phyloP scores from a whole-genome alignment of 1,139 yeast genomes.

The Yamadazyma blattariae region DNA sequence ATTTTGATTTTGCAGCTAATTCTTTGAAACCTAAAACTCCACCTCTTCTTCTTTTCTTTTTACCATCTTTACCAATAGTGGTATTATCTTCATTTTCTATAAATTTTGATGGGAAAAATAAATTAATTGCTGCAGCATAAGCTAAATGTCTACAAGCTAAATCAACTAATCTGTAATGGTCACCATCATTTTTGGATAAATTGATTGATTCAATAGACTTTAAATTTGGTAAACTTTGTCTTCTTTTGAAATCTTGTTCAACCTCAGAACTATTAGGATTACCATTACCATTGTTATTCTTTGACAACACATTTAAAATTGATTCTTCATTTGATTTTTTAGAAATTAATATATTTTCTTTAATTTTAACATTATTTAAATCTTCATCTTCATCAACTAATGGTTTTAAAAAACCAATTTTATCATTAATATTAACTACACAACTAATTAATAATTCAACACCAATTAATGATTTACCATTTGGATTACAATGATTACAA shows the following conservation, averaged over 20 bases:
- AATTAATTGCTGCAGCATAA: conserved; percentile 67
- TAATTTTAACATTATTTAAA: conserved; percentile 33
- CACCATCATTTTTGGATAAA: conserved; percentile 57
- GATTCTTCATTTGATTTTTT: conserved; percentile 28
- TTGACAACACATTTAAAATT: conserved; percentile 22
- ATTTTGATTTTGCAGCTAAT: conserved; percentile 77
- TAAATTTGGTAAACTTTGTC: conserved; percentile 27
- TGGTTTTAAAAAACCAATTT: conserved; percentile 58
- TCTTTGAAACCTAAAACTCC: conserved; percentile 89
- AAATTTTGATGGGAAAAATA: conserved; percentile 20
- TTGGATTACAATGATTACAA: conserved; percentile 54
- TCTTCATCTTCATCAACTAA: conserved; percentile 47
- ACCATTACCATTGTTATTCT: conserved; percentile 4
- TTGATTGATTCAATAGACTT: conserved; percentile 19
- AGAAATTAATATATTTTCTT: conserved; percentile 36
- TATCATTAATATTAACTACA: conserved; percentile 54
- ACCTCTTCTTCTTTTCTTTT: conserved; percentile 69
- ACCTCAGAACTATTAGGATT: neutral
- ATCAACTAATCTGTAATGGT: conserved; percentile 69
- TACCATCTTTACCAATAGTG: conserved; percentile 15
- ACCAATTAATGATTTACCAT: conserved; percentile 41
- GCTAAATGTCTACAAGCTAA: conserved; percentile 85
- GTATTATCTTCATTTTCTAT: conserved; percentile 11
- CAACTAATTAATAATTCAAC: conserved; percentile 53
- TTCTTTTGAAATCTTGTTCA: conserved; percentile 11